Evolutionary conservation across 768 basidiomycete species (phyloP).

Genomic region (Macrocybe gigantea): DNA sequence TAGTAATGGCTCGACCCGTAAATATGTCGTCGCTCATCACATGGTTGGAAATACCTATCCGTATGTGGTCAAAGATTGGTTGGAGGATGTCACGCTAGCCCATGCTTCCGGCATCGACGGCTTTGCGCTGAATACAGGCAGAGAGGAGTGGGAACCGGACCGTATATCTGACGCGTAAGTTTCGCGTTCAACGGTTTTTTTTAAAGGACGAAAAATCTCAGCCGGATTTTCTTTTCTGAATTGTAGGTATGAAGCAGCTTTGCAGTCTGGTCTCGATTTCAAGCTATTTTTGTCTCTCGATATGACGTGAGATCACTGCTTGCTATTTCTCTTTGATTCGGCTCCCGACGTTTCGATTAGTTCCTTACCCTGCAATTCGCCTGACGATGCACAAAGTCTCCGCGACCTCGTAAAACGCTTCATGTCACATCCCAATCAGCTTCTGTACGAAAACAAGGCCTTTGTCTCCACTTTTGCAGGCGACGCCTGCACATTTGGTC

Average conservation of each 20-base stretch:
- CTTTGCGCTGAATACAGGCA: conserved; percentile 68
- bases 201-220: not conserved
- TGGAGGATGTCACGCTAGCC: conserved; percentile 50
- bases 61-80: conserved; percentile 44
- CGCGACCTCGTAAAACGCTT: conserved; percentile 51
- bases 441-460: conserved; percentile 36
- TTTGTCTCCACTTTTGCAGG: conserved; percentile 73
- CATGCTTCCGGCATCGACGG: conserved; percentile 56
- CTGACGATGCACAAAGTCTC: conserved; percentile 42
- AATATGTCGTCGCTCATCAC: conserved; percentile 54
- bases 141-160: conserved; percentile 54
- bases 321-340: not conserved
- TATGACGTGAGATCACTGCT: conserved; percentile 50
- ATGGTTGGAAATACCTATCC: conserved; percentile 69
- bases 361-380: conserved; percentile 45
- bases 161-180: conserved; percentile 62
- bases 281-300: conserved; percentile 77
- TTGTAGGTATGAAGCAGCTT: conserved; percentile 50
- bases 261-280: conserved; percentile 47
- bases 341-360: conserved; percentile 21
- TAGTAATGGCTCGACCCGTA: conserved; percentile 15
- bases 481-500: conserved; percentile 63
- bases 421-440: conserved; percentile 52
- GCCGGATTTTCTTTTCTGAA: not conserved
- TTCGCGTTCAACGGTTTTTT: conserved; percentile 1